Base-by-base conservation (phyloP, 306 rosid species). In the Quercus berberidifolia region DNA sequence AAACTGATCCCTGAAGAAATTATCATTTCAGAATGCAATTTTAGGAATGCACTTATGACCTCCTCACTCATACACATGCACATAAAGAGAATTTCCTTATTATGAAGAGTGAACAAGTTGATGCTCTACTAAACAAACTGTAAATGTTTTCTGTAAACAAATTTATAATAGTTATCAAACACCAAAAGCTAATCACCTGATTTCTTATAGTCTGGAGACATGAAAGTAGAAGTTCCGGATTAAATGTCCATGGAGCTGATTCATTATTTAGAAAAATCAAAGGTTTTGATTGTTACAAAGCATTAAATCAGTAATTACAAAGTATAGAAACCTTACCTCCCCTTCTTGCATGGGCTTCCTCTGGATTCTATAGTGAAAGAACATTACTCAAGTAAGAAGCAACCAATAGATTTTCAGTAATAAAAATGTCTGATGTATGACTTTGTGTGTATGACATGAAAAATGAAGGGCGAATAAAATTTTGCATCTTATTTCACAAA, bases 211-310 rank as follows among this genome's bases (percentile, higher is more conserved):
- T 92, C 90, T 83, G 82, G 88, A 95, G 95, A 84, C 93, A 85
- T 28, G 74, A 74, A 30, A 89, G 89, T 15, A 95, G 89, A 55
- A 78, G 88, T 60, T 80, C 82, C 1, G 99, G 97, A 80, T 90
- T 86, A 89, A 95, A 95, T 78, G 99, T 95, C 99, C 99, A 95
- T 21, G 97, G 94, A 91, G 97, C 99, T 92, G 95, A 87, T 71
- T 84, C 74, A 77, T 79, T 78, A 87, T 91, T 64, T 82, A 55
- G 79, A 89, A 83, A 85, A 69, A 81, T 87, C 75, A 88, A 78
- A 46, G 58, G 51, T 52, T 78, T 59, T 51, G 64, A 75, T n/a
- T 73, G 80, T 70, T 74, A 78, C 33, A 80, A 77, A 76, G 77
- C 76, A 79, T 82, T 60, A 80, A 84, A 68, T 41, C 58, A 80